phyloP scores from a whole-genome alignment of 768 basidiomycete species.

The Lactarius evosmus region DNA sequence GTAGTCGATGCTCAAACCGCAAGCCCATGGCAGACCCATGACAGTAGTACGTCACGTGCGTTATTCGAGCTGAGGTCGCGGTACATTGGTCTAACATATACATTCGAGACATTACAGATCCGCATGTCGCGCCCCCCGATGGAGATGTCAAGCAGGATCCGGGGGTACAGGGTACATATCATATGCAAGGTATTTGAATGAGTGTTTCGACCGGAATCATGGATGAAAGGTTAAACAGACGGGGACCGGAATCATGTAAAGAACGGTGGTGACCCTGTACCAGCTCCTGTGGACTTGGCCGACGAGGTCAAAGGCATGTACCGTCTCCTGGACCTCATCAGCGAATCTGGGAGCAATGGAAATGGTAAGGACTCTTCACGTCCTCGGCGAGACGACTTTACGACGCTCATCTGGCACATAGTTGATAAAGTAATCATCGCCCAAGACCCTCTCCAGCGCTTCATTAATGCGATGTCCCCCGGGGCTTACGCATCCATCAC shows the following conservation, averaged over 20 bases:
- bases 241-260: neutral
- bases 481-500: conserved; percentile 52
- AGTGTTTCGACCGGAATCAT: neutral
- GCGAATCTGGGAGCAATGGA: conserved; percentile 47
- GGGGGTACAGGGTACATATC: neutral
- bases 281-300: neutral
- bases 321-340: conserved; percentile 51
- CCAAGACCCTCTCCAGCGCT: conserved; percentile 45
- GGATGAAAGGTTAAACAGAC: neutral
- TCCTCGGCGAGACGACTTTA: neutral
- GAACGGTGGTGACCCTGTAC: neutral
- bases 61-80: neutral
- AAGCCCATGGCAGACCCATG: neutral
- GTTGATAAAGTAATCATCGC: conserved; percentile 62
- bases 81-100: neutral
- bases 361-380: conserved; percentile 40
- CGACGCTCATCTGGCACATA: conserved; percentile 25
- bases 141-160: neutral
- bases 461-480: conserved; percentile 48
- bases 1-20: neutral
- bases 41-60: neutral
- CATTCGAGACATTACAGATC: neutral
- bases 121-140: neutral
- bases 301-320: conserved; percentile 43
- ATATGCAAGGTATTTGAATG: neutral